Base-by-base conservation (phyloP, 495 filamentous ascomycete genomes). In the Hypoxylon perforatum region DNA sequence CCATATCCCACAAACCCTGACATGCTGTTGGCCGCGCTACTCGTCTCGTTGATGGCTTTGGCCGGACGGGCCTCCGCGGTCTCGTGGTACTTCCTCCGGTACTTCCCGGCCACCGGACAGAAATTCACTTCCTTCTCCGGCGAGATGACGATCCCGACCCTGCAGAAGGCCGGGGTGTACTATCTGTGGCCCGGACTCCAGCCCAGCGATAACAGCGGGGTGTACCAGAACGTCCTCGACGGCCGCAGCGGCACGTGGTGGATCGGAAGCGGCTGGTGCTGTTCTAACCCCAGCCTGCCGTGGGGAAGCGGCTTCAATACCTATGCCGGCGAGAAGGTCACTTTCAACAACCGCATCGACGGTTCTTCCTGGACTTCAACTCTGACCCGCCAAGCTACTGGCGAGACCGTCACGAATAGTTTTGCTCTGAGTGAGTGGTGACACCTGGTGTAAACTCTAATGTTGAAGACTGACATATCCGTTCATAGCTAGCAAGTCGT, bases 111-210 rank as follows among this genome's bases (percentile, higher is more conserved):
- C 4, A 70, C 73, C 18, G 74, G 73, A 3, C 62, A 73, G 61
- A 62, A 70, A 21, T 77, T 76, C 67, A 77, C 71, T 9, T 74
- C 75, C 25, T 67, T 79, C 67, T 76, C 76, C 28, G 77, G 77
- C n/a, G 59, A 71, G 22, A 75, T 80, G 72, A 69, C 67, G 5
- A 72, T 78, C 22, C 80, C 78, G 6, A 61, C 67, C 4, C 74
- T 80, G 21, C 78, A 66, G 3, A 61, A 67, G 42, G 76, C 74
- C 18, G 80, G 62, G 8, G 61, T 62, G 17, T 81, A 80, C 36
- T 82, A 80, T 39, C 75, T 81, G 19, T 78, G 76, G 78, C 78
- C 78, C 2, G 79, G 80, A 2, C 73, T 81, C 8, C 74, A 81
- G 49, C 75, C 77, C 1, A 76, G 74, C 3, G 79, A 76, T 46